Evolutionary conservation across 805 yeast genomes (phyloP).

Genomic region (Cyberlindnera petersonii): DNA sequence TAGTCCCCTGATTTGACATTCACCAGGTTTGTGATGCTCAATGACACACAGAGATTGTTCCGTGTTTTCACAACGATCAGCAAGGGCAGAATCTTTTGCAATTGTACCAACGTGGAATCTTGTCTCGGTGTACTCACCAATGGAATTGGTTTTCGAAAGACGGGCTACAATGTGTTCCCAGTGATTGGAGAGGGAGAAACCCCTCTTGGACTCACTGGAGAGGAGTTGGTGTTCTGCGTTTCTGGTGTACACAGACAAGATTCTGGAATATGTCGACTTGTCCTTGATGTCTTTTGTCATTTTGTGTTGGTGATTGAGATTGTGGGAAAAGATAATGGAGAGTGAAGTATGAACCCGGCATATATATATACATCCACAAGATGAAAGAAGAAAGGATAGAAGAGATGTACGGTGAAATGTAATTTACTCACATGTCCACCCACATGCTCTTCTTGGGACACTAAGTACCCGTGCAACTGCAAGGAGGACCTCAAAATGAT

Average conservation of each 20-base stretch:
- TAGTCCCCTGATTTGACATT: conserved; percentile 35
- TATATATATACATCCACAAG: too few relatives aligned
- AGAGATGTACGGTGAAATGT: too few relatives aligned
- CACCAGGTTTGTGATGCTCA: conserved; percentile 18
- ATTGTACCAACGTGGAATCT: neutral
- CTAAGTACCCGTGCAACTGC: too few relatives aligned
- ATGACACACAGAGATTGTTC: neutral
- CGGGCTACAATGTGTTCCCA: conserved; percentile 29
- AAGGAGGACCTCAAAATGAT: too few relatives aligned
- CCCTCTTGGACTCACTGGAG: conserved; percentile 33
- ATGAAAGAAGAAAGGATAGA: too few relatives aligned
- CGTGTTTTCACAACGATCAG: neutral
- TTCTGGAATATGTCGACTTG: conserved; percentile 36
- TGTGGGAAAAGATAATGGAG: neutral
- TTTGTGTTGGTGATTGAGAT: neutral
- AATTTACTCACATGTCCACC: too few relatives aligned
- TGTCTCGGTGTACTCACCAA: neutral
- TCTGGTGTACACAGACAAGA: conserved; percentile 37
- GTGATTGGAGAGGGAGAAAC: too few relatives aligned
- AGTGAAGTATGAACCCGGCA: too few relatives aligned
- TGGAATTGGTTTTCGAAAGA: neutral
- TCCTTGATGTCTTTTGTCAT: conserved; percentile 11
- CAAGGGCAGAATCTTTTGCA: neutral
- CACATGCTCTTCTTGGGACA: too few relatives aligned
- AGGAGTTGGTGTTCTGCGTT: conserved; percentile 15